Conservation (phyloP, 1,284 basidiomycete species). For the Mycosarcoma maydis region DNA sequence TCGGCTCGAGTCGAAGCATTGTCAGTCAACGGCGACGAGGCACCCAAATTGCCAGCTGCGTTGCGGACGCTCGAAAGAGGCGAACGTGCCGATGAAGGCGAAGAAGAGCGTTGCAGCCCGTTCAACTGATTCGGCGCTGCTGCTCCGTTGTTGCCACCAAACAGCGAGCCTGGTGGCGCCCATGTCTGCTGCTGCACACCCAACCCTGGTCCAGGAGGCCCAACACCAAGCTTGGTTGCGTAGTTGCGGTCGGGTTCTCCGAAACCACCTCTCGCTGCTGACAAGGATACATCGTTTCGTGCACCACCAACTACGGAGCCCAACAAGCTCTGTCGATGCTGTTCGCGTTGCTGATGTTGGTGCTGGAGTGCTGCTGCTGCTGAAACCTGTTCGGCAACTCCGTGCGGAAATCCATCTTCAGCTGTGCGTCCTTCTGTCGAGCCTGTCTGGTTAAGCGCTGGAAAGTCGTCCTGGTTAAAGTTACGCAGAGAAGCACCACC, state of each 20-base stretch:
- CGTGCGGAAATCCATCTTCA: slow-evolving; percentile 42
- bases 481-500: slow-evolving; percentile 43
- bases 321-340: slow-evolving; percentile 50
- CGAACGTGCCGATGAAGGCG: slow-evolving; percentile 43
- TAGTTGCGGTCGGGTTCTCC: slow-evolving; percentile 59
- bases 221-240: slow-evolving; percentile 50
- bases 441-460: slow-evolving; percentile 55
- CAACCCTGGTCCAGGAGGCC: slow-evolving; percentile 33
- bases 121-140: slow-evolving; percentile 47
- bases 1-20: slow-evolving; percentile 33
- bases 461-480: slow-evolving; percentile 63
- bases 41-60: slow-evolving; percentile 27
- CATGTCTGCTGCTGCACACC: slow-evolving; percentile 48
- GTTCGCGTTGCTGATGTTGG: slow-evolving; percentile 57
- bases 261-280: slow-evolving; percentile 59
- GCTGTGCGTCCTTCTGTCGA: slow-evolving; percentile 30
- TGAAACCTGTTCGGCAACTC: slow-evolving; percentile 56
- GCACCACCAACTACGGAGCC: slow-evolving; percentile 41
- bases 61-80: slow-evolving; percentile 42
- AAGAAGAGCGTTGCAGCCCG: slow-evolving; percentile 38
- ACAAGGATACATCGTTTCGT: slow-evolving; percentile 40
- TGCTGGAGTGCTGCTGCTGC: slow-evolving; percentile 61
- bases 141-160: slow-evolving; percentile 19
- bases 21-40: slow-evolving; percentile 43
- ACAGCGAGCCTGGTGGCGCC: slow-evolving; percentile 39